These are phyloP conservation scores for Penicillium roqueforti DNA, from an alignment of 495 filamentous ascomycete species.

Conservation along the genomic window DNA sequence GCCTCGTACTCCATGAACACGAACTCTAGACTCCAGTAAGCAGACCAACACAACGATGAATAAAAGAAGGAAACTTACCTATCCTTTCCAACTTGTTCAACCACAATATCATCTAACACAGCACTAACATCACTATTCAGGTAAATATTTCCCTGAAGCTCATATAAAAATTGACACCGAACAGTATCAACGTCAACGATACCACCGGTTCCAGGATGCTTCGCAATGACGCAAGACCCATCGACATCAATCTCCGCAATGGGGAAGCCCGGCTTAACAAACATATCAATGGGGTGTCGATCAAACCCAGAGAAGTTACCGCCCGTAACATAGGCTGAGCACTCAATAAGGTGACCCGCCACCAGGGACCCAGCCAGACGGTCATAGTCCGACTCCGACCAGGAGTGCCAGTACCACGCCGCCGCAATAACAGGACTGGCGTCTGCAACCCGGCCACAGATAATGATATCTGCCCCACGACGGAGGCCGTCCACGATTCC, in stretches of 20 bases:
- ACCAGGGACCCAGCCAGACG: constrained; percentile 42
- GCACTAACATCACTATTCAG: constrained; percentile 52
- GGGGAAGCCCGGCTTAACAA: constrained; percentile 34
- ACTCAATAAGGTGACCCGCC: constrained; percentile 51
- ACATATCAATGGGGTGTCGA: constrained; percentile 21
- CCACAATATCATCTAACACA: constrained; percentile 34
- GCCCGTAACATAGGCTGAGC: constrained; percentile 48
- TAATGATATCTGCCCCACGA: constrained; percentile 49
- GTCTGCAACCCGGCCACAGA: constrained; percentile 51
- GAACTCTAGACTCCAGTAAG: constrained; percentile 39
- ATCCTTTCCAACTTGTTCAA: constrained; percentile 30
- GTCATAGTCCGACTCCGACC: constrained; percentile 37
- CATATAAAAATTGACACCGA: constrained; percentile 52
- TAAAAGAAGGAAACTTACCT: constrained; percentile 13
- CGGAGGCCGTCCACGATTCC: constrained; percentile 43
- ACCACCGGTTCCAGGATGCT: constrained; percentile 23
- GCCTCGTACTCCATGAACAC: constrained; percentile 41
- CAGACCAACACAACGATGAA: not conserved
- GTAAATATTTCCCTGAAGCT: constrained; percentile 52
- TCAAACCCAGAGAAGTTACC: constrained; percentile 52
- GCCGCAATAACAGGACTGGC: constrained; percentile 47
- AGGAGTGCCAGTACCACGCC: constrained; percentile 45
- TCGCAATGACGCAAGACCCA: constrained; percentile 30
- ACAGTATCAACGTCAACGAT: constrained; percentile 38
- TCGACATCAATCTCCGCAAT: constrained; percentile 36